Evolutionary conservation across 345 rosid species (phyloP).

Genomic region (Aegle marmelos): DNA sequence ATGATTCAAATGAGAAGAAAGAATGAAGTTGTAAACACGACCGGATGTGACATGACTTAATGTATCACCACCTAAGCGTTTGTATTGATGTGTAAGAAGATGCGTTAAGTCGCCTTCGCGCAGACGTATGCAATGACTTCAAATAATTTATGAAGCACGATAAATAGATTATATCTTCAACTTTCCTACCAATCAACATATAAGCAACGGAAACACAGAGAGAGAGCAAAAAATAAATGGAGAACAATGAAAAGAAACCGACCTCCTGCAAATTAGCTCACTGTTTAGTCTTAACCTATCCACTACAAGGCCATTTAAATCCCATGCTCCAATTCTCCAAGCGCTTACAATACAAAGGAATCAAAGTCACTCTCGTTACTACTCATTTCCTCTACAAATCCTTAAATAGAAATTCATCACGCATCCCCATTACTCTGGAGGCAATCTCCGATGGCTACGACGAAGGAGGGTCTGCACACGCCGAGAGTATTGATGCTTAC

Average conservation of each 20-base stretch:
- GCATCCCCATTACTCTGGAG: constrained; percentile 14
- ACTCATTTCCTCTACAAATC: constrained; percentile 15
- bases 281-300: constrained; percentile 28
- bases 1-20: no score
- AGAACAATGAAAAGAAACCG: background rate
- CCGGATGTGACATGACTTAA: no score
- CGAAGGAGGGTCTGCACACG: constrained; percentile 13
- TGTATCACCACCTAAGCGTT: no score
- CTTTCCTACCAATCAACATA: background rate
- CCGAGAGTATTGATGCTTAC: constrained; percentile 17
- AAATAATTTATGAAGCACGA: no score
- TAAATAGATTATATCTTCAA: no score
- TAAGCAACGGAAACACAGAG: background rate
- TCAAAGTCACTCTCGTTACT: constrained; percentile 26
- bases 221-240: background rate
- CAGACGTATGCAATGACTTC: background rate
- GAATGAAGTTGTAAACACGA: no score
- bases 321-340: constrained; percentile 41
- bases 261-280: constrained; percentile 11
- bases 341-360: constrained; percentile 27
- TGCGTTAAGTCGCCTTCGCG: background rate
- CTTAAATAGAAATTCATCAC: constrained; percentile 6
- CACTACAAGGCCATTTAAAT: constrained; percentile 38
- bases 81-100: background rate
- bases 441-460: constrained; percentile 47